Base-by-base conservation (phyloP, 192 early-diverging fungal species). In the Coemansia sp. region DNA sequence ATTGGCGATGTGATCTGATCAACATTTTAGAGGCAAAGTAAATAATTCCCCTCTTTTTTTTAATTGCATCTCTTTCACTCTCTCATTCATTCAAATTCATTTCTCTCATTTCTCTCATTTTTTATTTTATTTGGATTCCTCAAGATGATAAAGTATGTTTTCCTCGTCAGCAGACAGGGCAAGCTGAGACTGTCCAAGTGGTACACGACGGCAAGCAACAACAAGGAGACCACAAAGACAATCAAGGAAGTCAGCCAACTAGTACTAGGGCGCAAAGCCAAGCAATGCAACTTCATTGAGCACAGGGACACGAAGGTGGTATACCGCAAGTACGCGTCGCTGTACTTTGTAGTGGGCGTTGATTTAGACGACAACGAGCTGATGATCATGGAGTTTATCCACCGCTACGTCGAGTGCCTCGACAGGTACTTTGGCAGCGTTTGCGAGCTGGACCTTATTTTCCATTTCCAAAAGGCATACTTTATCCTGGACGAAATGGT, bases 281-380 rank as follows among this genome's bases (percentile, higher is more conserved):
- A 95, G 77, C 96, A 97, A 91, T 98, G 95, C 83, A 99, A 99
- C 73, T 95, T 99, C 66, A 82, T 99, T 59, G 97, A 99, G 80
- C 95, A 95, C 79, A 95, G 95, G 85, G 88, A 89, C 57, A 89
- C 86, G 70, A 92, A 92, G 68, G 87, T 92, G 0, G 89, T 92
- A 6, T 92, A 92, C 79, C 78, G 91, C 50, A 85, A 87, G 88
- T 99, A 99, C 76, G 97, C 97, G 54, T 91, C 89, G 53, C 85
- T 99, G 43, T 99, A 90, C 74, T 99, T 99, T 71, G 90, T 97
- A 4, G 90, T 90, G n/a, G 97, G 95, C n/a, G 91, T 94, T 38
- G 95, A 92, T 38, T 63, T 87, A 19, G 86, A 92, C 48, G 96
- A 99, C 75, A 99, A 99, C 75, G 96, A 99, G 70, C 86, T 99